Evolutionary conservation across 73 alveolate genomes (phyloP), one percentile per base, ranked within the genome.

Genomic region (Tetrahymena malaccensis): DNA sequence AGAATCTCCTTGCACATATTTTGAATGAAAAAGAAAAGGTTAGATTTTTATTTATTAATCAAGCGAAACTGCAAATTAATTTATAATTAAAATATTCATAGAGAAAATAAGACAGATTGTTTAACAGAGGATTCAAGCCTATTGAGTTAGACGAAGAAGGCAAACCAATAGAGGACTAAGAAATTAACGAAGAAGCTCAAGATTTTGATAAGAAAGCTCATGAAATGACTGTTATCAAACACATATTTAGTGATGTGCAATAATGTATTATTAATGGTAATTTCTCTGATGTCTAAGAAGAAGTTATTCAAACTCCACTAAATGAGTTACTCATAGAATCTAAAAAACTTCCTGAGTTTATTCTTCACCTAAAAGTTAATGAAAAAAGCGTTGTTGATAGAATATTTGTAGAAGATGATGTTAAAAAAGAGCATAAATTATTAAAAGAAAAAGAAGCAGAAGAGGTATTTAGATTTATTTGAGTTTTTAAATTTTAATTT

Each of bases 131-230:
- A 96, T 98, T 98, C 94, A 98, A 98, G 56, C 95, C 95, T 21
- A 85, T 43, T 37, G 98, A 97, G 93, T 96, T 96, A 43, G 99
- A 99, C 83, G 99, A 97, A 43, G 99, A 96, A 10, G 99, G 98
- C 33, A 98, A 94, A 17, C 97, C 97, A 31, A 97, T 98, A 40
- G 99, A 98, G 43, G 99, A 99, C 96, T 98, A 99, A 43, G 99
- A 98, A 94, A 98, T 99, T 56, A 99, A 97, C 43, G 99, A 99
- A 43, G 99, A 99, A 95, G 99, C 99, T 85, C 99, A 98, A 70
- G 99, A 99, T 94, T 99, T 98, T 94, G 99, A 98, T 94, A 98
- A 98, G 22, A 98, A 94, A 15, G 99, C 97, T 94, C 99, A 99
- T 96, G 99, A 98, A 94, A 97, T 97, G 84, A 99, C 97, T n/a